Evolutionary conservation across 768 basidiomycete species (phyloP), one percentile per base, ranked within the genome.

Genomic region (Agaricus sinodeliciosus): DNA sequence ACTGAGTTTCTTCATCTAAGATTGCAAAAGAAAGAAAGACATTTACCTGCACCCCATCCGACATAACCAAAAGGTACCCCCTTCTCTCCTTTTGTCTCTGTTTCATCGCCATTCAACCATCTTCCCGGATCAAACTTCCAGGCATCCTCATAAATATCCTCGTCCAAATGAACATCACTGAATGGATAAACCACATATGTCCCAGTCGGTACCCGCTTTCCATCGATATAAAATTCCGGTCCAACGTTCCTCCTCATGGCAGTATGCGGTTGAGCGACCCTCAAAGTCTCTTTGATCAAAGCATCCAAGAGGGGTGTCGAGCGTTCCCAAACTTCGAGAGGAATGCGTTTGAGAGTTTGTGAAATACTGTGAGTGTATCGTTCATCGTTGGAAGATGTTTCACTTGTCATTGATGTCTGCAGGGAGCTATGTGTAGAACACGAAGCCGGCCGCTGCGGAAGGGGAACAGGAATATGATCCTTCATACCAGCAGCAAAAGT

Each of bases 201-300:
- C 52, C 86, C 87, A 18, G 83, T 81, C 28, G 85, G 85, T 27
- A 90, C 77, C 36, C 75, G 68, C 67, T 82, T 85, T 56, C 79
- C 79, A 67, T 83, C 78, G 58, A 90, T 83, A 59, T 81, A 74
- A 34, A 81, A 67, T 53, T 85, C 83, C 59, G 84, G 84, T 15
- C 87, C 87, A 54, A 87, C 68, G 64, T 90, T 89, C 55, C 84
- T 79, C 63, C 88, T 79, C 85, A 89, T 87, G 53, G 87, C 87
- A 0, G 80, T 79, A 66, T 89, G 86, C 40, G 87, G 85, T 71
- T 89, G 85, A 9, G 87, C 86, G 43, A 90, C 69, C 36, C 87
- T 83, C 19, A 87, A 79, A 34, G 87, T 88, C 68, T 90, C 87
- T 58, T 79, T 78, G 61, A 90, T 82, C 60, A 89, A 72, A 43